Base-by-base conservation (phyloP, 805 yeast genomes). In the Zygoascus flipseniorum region DNA sequence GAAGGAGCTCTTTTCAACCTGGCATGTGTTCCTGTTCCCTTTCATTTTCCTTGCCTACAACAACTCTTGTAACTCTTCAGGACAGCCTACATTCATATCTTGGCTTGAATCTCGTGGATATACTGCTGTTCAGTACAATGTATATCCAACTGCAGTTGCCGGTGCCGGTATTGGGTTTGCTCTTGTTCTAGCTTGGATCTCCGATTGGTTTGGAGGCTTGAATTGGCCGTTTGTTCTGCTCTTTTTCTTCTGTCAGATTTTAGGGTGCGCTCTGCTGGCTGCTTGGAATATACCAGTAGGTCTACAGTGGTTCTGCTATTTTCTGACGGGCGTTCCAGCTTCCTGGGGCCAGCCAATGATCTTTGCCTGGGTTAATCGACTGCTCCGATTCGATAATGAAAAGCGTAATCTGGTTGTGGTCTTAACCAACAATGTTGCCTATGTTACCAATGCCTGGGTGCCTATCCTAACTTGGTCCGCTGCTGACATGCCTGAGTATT, bases 341-440 rank as follows among this genome's bases (percentile, higher is more conserved):
- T 61, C 76, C 2, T 74, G 74, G 75, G 83, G 81, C 0, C 83
- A 77, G 65, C 82, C 83, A 2, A 72, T 76, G 57, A 76, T 79
- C 13, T 79, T 74, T 55, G 69, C 81, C 2, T 80, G 84, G 85
- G 73, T 79, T 39, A 80, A 80, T 60, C 67, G 78, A 39, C 59
- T 74, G 26, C 61, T 80, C 18, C 68, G 69, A 26, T 62, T 69
- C 8, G 75, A 76, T 55, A 79, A 76, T 60, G 62, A 59, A 47
- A 58, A 58, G 39, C 56, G 76, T 43, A 68, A 65, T 50, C 65
- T 72, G 35, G 67, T 71, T 4, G 73, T 75, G 14, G 76, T 69
- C 8, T 53, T 65, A 6, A 75, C 77, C 28, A 79, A 79, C 61
- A 61, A 67, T 31, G 58, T 79, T 43, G 82, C 82, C 8, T 80